Evolutionary conservation across 2,329 filamentous ascomycete species (phyloP), one percentile per base, ranked within the genome.

Genomic region (Lithohypha guttulata): DNA sequence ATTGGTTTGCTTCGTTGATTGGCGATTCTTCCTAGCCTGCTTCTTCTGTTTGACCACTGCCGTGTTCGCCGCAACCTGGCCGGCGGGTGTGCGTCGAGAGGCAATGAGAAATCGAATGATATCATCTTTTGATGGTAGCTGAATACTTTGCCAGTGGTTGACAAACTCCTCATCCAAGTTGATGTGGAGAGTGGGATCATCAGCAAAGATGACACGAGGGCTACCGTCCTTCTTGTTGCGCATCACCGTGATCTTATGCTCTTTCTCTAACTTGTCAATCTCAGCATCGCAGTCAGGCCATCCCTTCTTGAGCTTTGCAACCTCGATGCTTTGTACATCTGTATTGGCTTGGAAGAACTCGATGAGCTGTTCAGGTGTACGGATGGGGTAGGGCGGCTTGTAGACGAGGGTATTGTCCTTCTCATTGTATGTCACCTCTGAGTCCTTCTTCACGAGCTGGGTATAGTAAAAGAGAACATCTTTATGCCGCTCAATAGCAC

Each of bases 301-400:
- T 47, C 91, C 91, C 58, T 98, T 91, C 62, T 94, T 93, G 45
- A 98, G 73, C 53, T 95, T 86, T 59, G 85, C 86, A 46, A 96
- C 84, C 25, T 71, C 72, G 39, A 96, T 75, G 9, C 84, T 85
- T 48, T 81, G 77, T 1, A 84, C 83, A 43, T 86, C 86, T 37
- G 75, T 77, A 61, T 87, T 86, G 39, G 72, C 70, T 62, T 94
- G 86, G 21, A 98, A 73, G 56, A 84, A 81, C 40, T 73, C 75
- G 39, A 93, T 75, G 39, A 98, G 73, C 52, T 86, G 77, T 26
- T 81, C 78, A 43, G 79, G 77, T 53, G 77, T 79, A 51, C 77
- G 79, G 44, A 98, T 89, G 45, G 83, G 79, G 58, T 94, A 85
- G 52, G 82, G 75, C 39, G 91, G 86, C 26, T 77, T 77, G 67